These are phyloP conservation scores for Ceratobasidium sp. DNA, from an alignment of 1,284 basidiomycete genomes.

Conservation along the genomic window DNA sequence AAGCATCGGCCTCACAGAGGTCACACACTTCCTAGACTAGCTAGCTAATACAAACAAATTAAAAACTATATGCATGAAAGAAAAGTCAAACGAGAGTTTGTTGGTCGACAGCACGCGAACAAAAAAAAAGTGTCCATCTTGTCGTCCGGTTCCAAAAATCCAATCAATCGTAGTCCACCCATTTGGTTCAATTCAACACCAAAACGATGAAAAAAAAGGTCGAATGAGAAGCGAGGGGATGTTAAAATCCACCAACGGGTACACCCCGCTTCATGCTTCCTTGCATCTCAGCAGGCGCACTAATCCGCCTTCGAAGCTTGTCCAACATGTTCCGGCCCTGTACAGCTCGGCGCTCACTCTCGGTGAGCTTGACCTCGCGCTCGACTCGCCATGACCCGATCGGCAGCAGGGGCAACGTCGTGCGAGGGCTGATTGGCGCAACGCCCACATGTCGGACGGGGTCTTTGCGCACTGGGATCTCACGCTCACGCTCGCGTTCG, in stretches of 20 bases:
- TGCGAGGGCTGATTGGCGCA: not conserved
- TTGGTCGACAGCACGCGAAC: not conserved
- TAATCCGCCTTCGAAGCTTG: conserved; percentile 47
- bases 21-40: not conserved
- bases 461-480: conserved; percentile 6
- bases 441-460: conserved; percentile 13
- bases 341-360: conserved; percentile 41
- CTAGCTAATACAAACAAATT: not conserved
- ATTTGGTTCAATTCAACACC: not conserved
- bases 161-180: not conserved
- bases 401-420: conserved; percentile 5
- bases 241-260: conserved; percentile 40
- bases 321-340: conserved; percentile 48
- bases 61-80: conserved; percentile 26
- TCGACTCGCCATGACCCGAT: conserved; percentile 19
- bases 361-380: conserved; percentile 25
- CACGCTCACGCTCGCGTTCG: not conserved
- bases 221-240: not conserved
- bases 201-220: not conserved
- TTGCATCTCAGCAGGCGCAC: conserved; percentile 47
- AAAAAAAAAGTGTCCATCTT: not conserved
- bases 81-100: conserved; percentile 16
- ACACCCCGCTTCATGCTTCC: conserved; percentile 23
- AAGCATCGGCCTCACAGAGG: conserved; percentile 24
- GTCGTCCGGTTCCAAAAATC: conserved; percentile 8